Percentiles rank a stretch among this genome's conserved stretches.
These are phyloP conservation scores for Spongospora subterranea DNA, from an alignment of 208 protist genomes.

Conservation along the genomic window DNA sequence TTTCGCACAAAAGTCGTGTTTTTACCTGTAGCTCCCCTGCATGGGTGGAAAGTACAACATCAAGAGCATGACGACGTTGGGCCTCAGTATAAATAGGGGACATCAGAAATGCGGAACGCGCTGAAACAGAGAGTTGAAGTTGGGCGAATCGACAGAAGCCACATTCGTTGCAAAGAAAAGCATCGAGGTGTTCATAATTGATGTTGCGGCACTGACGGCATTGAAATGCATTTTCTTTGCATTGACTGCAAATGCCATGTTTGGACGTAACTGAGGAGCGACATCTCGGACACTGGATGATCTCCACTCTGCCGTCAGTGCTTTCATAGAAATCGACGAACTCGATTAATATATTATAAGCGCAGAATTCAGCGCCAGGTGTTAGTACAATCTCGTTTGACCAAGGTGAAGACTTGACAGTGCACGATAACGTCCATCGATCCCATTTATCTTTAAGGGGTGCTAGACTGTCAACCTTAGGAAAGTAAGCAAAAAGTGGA, in stretches of 20 bases:
- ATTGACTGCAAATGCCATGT: constrained; percentile 84
- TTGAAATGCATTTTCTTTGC: constrained; percentile 87
- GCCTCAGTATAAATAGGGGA: constrained; percentile 57
- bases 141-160: constrained; percentile 81
- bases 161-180: constrained; percentile 88
- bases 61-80: constrained; percentile 40
- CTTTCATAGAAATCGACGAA: constrained; percentile 79
- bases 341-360: constrained; percentile 81
- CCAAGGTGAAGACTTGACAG: constrained; percentile 64
- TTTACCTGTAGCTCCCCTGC: constrained; percentile 18
- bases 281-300: constrained; percentile 71
- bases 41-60: neutral
- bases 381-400: constrained; percentile 70
- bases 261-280: constrained; percentile 75
- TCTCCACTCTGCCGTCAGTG: constrained; percentile 67
- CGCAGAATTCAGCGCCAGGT: constrained; percentile 77
- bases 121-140: constrained; percentile 77
- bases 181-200: constrained; percentile 87
- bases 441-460: constrained; percentile 75
- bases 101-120: constrained; percentile 64
- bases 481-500: neutral
- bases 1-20: neutral
- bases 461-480: constrained; percentile 70
- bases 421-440: constrained; percentile 75
- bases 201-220: constrained; percentile 88